Conservation (phyloP, 2,329 filamentous ascomycete genomes). For the Geosmithia morbida region DNA sequence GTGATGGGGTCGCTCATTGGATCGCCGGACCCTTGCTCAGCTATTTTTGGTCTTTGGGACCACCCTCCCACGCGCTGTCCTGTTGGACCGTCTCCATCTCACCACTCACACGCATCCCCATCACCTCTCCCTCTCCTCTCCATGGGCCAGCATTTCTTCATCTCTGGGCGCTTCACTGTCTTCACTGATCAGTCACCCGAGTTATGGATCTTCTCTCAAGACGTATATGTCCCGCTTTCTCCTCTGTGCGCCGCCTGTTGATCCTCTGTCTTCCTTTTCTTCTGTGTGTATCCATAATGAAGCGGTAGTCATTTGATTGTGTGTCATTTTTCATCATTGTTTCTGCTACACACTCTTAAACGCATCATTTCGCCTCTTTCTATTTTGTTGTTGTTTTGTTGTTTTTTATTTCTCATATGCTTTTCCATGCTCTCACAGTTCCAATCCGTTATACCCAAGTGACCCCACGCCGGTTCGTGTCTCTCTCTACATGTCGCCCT, state of each 20-base stretch:
- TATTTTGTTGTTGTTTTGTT: not conserved
- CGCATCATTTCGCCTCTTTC: not conserved
- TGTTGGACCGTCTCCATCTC: slow-evolving; percentile 5
- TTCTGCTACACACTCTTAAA: not conserved
- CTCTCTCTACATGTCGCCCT: slow-evolving; percentile 5
- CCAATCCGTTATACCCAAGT: not conserved
- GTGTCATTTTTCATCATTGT: not conserved
- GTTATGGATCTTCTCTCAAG: not conserved
- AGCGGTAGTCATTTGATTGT: slow-evolving; percentile 8
- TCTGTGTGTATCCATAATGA: slow-evolving; percentile 8
- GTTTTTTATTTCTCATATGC: not conserved
- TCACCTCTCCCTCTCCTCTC: slow-evolving; percentile 1
- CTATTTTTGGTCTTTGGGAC: slow-evolving; percentile 2
- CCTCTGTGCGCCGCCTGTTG: not conserved
- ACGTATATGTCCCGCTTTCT: not conserved
- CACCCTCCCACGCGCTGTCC: not conserved
- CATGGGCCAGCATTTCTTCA: not conserved
- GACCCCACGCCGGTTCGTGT: not conserved
- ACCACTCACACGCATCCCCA: not conserved
- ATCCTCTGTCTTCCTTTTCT: not conserved
- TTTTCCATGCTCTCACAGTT: not conserved
- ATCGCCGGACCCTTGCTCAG: slow-evolving; percentile 2
- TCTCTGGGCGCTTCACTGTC: not conserved
- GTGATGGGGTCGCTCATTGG: slow-evolving; percentile 17
- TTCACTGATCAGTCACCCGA: not conserved